A percentile compares a stretch with the other conserved stretches of the same genome.
Conservation (phyloP, 2,329 filamentous ascomycete species). For the Pseudocercospora ulei region DNA sequence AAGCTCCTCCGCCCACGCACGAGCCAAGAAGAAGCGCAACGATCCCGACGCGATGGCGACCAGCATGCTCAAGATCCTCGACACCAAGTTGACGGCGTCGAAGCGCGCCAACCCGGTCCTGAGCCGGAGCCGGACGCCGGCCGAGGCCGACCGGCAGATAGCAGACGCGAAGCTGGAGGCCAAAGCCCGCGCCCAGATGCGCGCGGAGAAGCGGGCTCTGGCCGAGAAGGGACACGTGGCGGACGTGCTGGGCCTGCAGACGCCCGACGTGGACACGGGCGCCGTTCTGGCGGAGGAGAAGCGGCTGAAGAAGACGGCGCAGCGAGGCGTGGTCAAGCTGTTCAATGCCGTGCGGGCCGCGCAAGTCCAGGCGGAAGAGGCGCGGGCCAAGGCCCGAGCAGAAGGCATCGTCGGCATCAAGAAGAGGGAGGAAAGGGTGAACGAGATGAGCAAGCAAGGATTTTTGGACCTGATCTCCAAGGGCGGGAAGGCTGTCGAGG, state of each 20-base stretch:
- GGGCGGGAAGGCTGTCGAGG: slow-evolving; percentile 38
- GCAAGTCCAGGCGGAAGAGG: slow-evolving; percentile 77
- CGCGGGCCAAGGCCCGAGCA: slow-evolving; percentile 58
- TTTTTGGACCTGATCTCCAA: slow-evolving; percentile 80
- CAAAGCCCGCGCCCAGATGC: slow-evolving; percentile 67
- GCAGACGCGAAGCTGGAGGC: slow-evolving; percentile 69
- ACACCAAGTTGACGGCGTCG: slow-evolving; percentile 71
- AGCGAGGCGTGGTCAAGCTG: slow-evolving; percentile 86
- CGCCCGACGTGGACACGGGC: slow-evolving; percentile 42
- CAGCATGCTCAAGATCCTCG: slow-evolving; percentile 85
- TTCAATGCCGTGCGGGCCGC: slow-evolving; percentile 93
- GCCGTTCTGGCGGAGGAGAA: slow-evolving; percentile 61
- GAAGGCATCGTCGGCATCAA: slow-evolving; percentile 68
- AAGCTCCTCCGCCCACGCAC: slow-evolving; percentile 25
- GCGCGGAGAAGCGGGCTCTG: slow-evolving; percentile 67
- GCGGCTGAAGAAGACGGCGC: slow-evolving; percentile 72
- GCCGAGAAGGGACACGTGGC: slow-evolving; percentile 79
- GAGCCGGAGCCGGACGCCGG: slow-evolving; percentile 66
- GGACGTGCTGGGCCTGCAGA: slow-evolving; percentile 64
- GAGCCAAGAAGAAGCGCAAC: slow-evolving; percentile 67
- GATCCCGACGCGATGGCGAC: slow-evolving; percentile 85
- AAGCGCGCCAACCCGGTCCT: slow-evolving; percentile 86
- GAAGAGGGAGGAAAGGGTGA: slow-evolving; percentile 75
- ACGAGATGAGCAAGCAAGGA: slow-evolving; percentile 93
- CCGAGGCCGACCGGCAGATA: slow-evolving; percentile 60